Evolutionary conservation across 768 basidiomycete species (phyloP).

Genomic region (Strobilomyces dryophilus): DNA sequence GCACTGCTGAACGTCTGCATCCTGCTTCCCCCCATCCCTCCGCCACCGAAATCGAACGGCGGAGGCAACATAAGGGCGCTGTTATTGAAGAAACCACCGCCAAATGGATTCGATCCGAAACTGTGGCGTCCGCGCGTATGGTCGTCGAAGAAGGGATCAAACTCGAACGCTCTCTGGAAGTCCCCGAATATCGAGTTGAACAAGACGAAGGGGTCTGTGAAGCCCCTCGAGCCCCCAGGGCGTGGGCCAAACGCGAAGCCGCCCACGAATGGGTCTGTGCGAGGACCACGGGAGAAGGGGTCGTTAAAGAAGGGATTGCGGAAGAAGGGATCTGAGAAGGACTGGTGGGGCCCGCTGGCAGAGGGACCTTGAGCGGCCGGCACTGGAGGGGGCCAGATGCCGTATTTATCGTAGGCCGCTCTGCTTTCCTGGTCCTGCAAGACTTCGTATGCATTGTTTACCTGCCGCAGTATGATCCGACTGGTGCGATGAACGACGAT

Average conservation of each 20-base stretch:
- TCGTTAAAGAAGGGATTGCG: slow-evolving; percentile 11
- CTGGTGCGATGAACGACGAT: background rate
- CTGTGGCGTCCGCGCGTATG: slow-evolving; percentile 14
- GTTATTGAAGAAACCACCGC: slow-evolving; percentile 10
- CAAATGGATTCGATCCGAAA: slow-evolving; percentile 11
- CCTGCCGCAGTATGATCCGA: slow-evolving; percentile 34
- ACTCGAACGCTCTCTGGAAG: slow-evolving; percentile 31
- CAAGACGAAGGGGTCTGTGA: slow-evolving; percentile 72
- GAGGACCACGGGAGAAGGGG: slow-evolving; percentile 22
- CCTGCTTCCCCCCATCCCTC: slow-evolving; percentile 12
- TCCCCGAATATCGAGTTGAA: slow-evolving; percentile 71
- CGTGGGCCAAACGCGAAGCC: slow-evolving; percentile 21
- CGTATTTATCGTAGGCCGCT: slow-evolving; percentile 63
- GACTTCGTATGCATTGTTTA: slow-evolving; percentile 78
- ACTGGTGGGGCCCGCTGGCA: slow-evolving; percentile 12
- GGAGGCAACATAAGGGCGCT: slow-evolving; percentile 6
- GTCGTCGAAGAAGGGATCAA: slow-evolving; percentile 35
- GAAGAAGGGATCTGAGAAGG: slow-evolving; percentile 20
- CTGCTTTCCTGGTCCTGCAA: slow-evolving; percentile 60
- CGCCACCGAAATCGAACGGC: slow-evolving; percentile 10
- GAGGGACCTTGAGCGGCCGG: slow-evolving; percentile 11
- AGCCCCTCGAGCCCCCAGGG: slow-evolving; percentile 28
- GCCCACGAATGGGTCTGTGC: slow-evolving; percentile 22
- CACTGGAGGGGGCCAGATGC: slow-evolving; percentile 70
- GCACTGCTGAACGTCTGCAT: slow-evolving; percentile 10